Evolutionary conservation across 1,284 basidiomycete genomes (phyloP).

Genomic region (Chalciporus sp.): DNA sequence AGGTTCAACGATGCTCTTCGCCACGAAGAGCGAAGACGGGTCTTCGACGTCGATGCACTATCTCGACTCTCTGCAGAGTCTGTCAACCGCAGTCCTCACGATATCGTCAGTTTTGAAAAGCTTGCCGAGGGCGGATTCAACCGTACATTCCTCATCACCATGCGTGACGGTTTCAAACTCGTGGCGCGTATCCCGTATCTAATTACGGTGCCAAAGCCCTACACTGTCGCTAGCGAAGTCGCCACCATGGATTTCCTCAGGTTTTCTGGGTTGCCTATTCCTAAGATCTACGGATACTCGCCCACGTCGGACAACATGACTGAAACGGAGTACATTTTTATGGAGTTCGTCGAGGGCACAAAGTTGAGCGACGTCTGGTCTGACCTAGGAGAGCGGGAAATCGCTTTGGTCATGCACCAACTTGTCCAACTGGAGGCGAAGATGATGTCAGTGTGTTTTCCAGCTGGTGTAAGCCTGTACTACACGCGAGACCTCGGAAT

Average conservation of each 20-base stretch:
- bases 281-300: slow-evolving; percentile 54
- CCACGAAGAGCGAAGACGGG: slow-evolving; percentile 43
- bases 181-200: slow-evolving; percentile 54
- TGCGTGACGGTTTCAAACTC: slow-evolving; percentile 45
- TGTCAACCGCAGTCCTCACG: slow-evolving; percentile 39
- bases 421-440: slow-evolving; percentile 48
- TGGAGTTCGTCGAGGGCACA: slow-evolving; percentile 49
- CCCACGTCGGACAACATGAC: slow-evolving; percentile 49
- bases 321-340: slow-evolving; percentile 53
- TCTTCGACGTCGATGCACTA: slow-evolving; percentile 44
- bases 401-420: slow-evolving; percentile 46
- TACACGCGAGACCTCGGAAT: slow-evolving; percentile 46
- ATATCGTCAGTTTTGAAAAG: slow-evolving; percentile 41
- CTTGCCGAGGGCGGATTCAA: slow-evolving; percentile 50
- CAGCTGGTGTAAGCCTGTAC: slow-evolving; percentile 47
- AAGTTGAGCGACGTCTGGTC: slow-evolving; percentile 49
- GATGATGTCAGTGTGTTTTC: slow-evolving; percentile 54
- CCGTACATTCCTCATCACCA: slow-evolving; percentile 48
- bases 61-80: slow-evolving; percentile 50
- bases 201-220: slow-evolving; percentile 43
- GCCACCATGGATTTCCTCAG: slow-evolving; percentile 53
- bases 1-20: slow-evolving; percentile 36
- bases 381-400: slow-evolving; percentile 41
- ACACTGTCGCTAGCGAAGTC: slow-evolving; percentile 52
- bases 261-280: slow-evolving; percentile 47